Evolutionary conservation across 2,329 filamentous ascomycete genomes (phyloP).

Genomic region (Aureobasidium vineae): DNA sequence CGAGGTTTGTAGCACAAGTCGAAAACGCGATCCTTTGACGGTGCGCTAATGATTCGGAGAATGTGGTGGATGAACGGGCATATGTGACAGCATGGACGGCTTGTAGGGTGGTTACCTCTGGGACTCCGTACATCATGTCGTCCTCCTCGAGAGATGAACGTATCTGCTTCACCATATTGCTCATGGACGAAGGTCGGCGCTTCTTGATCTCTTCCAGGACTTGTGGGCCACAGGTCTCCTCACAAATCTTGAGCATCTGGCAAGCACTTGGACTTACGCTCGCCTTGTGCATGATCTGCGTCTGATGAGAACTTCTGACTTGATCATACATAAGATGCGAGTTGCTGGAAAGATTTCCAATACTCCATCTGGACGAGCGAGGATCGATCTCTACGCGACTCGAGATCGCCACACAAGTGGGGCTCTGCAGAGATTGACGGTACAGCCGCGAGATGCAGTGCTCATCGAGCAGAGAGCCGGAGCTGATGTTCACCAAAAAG

Average conservation of each 20-base stretch:
- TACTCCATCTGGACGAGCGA: slow-evolving; percentile 43
- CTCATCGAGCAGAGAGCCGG: slow-evolving; percentile 50
- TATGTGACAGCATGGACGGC: slow-evolving; percentile 50
- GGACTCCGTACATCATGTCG: slow-evolving; percentile 44
- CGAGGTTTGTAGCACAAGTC: slow-evolving; percentile 51
- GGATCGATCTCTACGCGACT: slow-evolving; percentile 53
- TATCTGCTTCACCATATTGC: slow-evolving; percentile 51
- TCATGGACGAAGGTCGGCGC: slow-evolving; percentile 52
- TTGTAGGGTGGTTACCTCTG: slow-evolving; percentile 48
- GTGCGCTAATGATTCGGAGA: slow-evolving; percentile 51
- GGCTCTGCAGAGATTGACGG: slow-evolving; percentile 40
- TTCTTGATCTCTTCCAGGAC: slow-evolving; percentile 49
- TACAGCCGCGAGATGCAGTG: slow-evolving; percentile 49
- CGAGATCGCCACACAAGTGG: slow-evolving; percentile 49
- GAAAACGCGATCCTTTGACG: slow-evolving; percentile 52
- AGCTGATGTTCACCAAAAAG: slow-evolving; percentile 33
- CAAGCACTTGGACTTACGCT: slow-evolving; percentile 53
- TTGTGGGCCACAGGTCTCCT: slow-evolving; percentile 40
- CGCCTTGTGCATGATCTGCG: slow-evolving; percentile 51
- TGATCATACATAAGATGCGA: neutral
- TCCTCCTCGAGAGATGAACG: slow-evolving; percentile 53
- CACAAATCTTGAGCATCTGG: slow-evolving; percentile 52
- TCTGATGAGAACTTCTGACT: slow-evolving; percentile 50
- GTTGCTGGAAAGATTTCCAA: slow-evolving; percentile 47
- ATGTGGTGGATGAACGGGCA: slow-evolving; percentile 35